Percentiles rank a stretch among this genome's conserved stretches.
Conservation (phyloP, 1,284 basidiomycete species). For the Ganoderma sinense region DNA sequence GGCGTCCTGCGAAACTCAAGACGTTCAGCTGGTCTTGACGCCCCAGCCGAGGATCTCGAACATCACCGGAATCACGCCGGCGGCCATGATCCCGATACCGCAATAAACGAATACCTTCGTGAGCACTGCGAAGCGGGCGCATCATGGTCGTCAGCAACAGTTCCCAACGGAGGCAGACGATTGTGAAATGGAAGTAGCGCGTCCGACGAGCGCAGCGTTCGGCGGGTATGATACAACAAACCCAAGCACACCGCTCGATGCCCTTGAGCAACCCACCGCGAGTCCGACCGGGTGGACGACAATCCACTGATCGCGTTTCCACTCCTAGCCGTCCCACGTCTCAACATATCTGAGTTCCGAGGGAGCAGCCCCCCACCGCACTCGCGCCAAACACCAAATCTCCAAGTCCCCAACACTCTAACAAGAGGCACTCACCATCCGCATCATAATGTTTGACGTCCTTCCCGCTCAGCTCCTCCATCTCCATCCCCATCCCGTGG, state of each 20-base stretch:
- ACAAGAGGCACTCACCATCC: constrained; percentile 73
- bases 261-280: no score
- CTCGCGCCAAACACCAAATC: no score
- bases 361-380: no score
- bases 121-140: constrained; percentile 59
- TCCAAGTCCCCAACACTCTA: no score
- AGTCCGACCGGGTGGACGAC: no score
- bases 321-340: no score
- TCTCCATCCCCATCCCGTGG: constrained; percentile 36
- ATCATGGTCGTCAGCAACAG: neutral
- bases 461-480: constrained; percentile 38
- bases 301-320: no score
- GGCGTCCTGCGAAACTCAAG: no score
- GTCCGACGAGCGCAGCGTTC: no score
- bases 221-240: no score
- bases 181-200: neutral
- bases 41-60: constrained; percentile 80
- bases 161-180: neutral
- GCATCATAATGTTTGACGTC: constrained; percentile 83
- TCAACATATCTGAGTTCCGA: no score
- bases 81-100: constrained; percentile 80
- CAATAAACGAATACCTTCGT: constrained; percentile 93
- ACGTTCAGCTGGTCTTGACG: constrained; percentile 40
- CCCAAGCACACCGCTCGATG: no score
- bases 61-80: constrained; percentile 66